Evolutionary conservation across 768 basidiomycete species (phyloP).

Genomic region (Megacollybia marginata): DNA sequence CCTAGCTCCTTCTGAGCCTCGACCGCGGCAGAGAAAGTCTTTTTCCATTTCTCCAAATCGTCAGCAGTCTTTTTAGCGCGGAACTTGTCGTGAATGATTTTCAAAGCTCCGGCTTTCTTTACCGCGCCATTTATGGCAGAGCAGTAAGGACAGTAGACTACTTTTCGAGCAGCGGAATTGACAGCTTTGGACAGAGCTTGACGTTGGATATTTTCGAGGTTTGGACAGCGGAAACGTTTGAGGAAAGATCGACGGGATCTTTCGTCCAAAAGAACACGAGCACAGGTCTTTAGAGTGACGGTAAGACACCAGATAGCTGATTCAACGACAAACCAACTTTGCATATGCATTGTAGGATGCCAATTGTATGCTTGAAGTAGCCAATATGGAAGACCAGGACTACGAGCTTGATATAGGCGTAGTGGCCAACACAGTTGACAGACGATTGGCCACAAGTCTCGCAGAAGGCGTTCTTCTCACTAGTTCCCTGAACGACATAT

Average conservation of each 20-base stretch:
- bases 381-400: constrained; percentile 98
- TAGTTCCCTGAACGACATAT: constrained; percentile 63
- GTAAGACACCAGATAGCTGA: constrained; percentile 4
- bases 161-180: constrained; percentile 81
- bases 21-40: constrained; percentile 72
- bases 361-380: constrained; percentile 94
- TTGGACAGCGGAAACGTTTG: constrained; percentile 83
- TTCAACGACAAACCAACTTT: constrained; percentile 49
- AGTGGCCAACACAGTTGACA: constrained; percentile 96
- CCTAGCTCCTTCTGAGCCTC: constrained; percentile 84
- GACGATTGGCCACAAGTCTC: constrained; percentile 91
- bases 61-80: constrained; percentile 88
- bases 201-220: constrained; percentile 89
- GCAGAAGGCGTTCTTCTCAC: constrained; percentile 87
- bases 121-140: constrained; percentile 90
- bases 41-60: constrained; percentile 83
- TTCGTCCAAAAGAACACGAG: constrained; percentile 84
- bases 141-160: constrained; percentile 89
- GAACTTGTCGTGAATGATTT: constrained; percentile 97
- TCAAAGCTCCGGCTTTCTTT: constrained; percentile 91
- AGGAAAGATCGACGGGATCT: constrained; percentile 78
- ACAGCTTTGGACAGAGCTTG: constrained; percentile 78
- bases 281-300: constrained; percentile 58
- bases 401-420: constrained; percentile 95
- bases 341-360: constrained; percentile 92